Conservation (phyloP, 768 basidiomycete species). For the Russula olivacea region DNA sequence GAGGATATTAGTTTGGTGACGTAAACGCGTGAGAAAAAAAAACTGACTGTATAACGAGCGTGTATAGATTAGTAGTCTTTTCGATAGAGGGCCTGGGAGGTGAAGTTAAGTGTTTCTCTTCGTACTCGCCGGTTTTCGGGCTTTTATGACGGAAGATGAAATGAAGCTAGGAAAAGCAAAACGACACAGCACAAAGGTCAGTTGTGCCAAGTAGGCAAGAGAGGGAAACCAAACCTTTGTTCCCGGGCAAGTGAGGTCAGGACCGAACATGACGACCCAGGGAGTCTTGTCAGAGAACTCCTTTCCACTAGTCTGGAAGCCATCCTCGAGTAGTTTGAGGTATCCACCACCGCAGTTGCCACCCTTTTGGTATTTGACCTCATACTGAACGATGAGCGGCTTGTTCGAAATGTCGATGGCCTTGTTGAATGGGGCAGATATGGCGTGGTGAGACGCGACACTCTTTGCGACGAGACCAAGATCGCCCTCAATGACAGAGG, state of each 20-base stretch:
- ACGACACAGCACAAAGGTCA: background rate
- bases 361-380: constrained; percentile 99
- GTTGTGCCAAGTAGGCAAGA: background rate
- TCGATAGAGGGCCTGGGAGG: constrained; percentile 82
- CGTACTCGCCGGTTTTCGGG: constrained; percentile 85
- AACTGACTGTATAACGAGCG: constrained; percentile 83
- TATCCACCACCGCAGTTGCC: constrained; percentile 99
- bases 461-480: constrained; percentile 91
- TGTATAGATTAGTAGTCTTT: constrained; percentile 92
- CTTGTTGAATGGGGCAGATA: constrained; percentile 81
- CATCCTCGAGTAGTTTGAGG: constrained; percentile 90
- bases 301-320: constrained; percentile 89
- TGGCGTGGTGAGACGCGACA: constrained; percentile 98
- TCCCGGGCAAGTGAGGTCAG: constrained; percentile 89
- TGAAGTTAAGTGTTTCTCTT: constrained; percentile 91
- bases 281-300: constrained; percentile 93
- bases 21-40: background rate
- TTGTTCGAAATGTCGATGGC: constrained; percentile 76
- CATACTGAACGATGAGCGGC: constrained; percentile 94
- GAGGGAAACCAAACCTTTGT: constrained; percentile 56
- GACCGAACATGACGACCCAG: constrained; percentile 97
- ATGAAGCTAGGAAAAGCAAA: constrained; percentile 57
- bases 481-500: constrained; percentile 75
- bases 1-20: constrained; percentile 5
- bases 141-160: constrained; percentile 99